A percentile compares a stretch with the other conserved stretches of the same genome.
Conservation (phyloP, 768 basidiomycete genomes). For the Russula sp. region DNA sequence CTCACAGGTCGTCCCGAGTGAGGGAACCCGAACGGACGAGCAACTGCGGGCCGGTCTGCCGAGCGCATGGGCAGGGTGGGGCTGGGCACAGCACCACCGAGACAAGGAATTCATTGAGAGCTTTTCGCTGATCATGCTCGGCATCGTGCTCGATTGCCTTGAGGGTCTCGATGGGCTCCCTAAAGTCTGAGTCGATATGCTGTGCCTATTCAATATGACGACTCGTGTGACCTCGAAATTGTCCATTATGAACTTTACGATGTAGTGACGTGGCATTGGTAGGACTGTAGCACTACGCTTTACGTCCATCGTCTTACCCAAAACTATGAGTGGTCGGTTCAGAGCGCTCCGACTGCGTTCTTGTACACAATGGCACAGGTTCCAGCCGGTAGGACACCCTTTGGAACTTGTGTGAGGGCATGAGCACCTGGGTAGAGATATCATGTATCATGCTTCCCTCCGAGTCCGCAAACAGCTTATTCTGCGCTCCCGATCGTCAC, state of each 20-base stretch:
- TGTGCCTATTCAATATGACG: neutral
- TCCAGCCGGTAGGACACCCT: too few relatives aligned
- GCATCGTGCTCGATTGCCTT: neutral
- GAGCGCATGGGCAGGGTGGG: neutral
- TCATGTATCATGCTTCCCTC: too few relatives aligned
- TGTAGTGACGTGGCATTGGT: neutral
- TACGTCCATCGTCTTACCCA: neutral
- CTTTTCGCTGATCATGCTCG: slow-evolving; percentile 6
- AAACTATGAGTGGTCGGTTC: too few relatives aligned
- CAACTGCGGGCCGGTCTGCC: neutral
- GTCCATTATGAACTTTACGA: neutral
- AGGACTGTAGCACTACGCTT: neutral
- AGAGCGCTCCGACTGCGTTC: too few relatives aligned
- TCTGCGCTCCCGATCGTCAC: too few relatives aligned
- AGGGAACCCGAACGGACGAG: neutral
- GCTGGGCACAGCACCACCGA: slow-evolving; percentile 30
- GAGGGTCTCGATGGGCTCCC: neutral
- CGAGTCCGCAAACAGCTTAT: too few relatives aligned
- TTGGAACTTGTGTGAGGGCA: too few relatives aligned
- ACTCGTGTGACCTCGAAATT: neutral
- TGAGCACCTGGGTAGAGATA: too few relatives aligned
- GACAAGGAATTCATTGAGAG: slow-evolving; percentile 2
- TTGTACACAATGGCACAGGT: too few relatives aligned
- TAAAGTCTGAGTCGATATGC: neutral
- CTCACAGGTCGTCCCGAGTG: neutral